Percentiles rank a stretch among this genome's conserved stretches.
phyloP scores from a whole-genome alignment of 2,329 filamentous ascomycete species.

The Xylariaceae sp. region DNA sequence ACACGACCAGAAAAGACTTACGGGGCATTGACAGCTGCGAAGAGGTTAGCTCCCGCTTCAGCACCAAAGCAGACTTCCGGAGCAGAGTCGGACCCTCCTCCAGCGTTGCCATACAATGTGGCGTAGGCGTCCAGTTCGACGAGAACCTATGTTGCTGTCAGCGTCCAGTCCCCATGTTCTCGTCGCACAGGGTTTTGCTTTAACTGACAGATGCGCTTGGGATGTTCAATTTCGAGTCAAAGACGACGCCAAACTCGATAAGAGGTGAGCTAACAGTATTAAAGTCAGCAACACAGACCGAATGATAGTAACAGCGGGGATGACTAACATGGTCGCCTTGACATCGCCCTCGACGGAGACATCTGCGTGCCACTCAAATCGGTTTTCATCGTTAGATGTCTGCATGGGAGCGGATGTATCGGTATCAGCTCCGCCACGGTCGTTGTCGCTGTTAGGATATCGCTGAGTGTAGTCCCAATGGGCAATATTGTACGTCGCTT shows the following conservation, averaged over 20 bases:
- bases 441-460: conserved; percentile 8
- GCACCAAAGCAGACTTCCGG: conserved; percentile 15
- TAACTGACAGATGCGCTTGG: conserved; percentile 16
- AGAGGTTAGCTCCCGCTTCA: conserved; percentile 18
- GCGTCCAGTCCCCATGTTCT: conserved; percentile 3
- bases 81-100: conserved; percentile 1
- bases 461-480: conserved; percentile 19
- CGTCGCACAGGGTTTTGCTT: neutral
- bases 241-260: conserved; percentile 17
- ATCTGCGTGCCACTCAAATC: conserved; percentile 17
- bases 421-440: conserved; percentile 8
- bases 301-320: neutral
- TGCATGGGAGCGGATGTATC: conserved; percentile 11
- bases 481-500: conserved; percentile 15
- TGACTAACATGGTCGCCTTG: conserved; percentile 13
- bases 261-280: conserved; percentile 6
- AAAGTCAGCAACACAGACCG: conserved; percentile 2
- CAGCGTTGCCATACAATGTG: conserved; percentile 18
- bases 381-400: conserved; percentile 9
- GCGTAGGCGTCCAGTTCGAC: conserved; percentile 18
- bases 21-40: conserved; percentile 16
- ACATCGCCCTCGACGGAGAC: conserved; percentile 11
- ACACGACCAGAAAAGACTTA: neutral
- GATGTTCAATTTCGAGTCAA: conserved; percentile 1
- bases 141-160: conserved; percentile 7